A percentile compares a stretch with the other conserved stretches of the same genome.
phyloP scores from a whole-genome alignment of 495 filamentous ascomycete genomes.

The Rusavskia elegans region DNA sequence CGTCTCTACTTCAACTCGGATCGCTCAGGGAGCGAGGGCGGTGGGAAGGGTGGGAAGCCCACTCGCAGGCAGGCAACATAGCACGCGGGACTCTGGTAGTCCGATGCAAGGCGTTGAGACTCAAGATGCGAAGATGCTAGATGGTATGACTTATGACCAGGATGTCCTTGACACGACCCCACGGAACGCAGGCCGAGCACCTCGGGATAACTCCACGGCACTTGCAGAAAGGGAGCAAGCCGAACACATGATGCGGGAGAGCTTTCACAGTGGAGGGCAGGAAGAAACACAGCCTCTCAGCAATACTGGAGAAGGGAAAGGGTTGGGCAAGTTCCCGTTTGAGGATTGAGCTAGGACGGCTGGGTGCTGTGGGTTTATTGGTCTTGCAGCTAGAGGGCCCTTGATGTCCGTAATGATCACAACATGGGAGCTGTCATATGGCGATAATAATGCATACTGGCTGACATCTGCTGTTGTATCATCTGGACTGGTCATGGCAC shows the following conservation, averaged over 20 bases:
- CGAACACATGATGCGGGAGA: slow-evolving; percentile 13
- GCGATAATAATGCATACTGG: too few species aligned
- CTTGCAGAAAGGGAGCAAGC: slow-evolving; percentile 10
- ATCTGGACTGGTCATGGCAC: too few species aligned
- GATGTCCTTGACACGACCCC: slow-evolving; percentile 38
- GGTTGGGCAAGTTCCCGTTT: slow-evolving; percentile 5
- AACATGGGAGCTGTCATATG: too few species aligned
- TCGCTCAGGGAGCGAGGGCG: slow-evolving; percentile 14
- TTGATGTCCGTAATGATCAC: too few species aligned
- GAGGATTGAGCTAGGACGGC: not conserved
- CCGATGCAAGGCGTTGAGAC: slow-evolving; percentile 18
- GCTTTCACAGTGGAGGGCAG: not conserved
- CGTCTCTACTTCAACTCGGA: slow-evolving; percentile 26
- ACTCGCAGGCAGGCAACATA: slow-evolving; percentile 1
- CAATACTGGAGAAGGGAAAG: not conserved
- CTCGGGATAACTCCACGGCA: not conserved
- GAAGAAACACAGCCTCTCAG: not conserved
- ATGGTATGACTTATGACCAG: slow-evolving; percentile 40
- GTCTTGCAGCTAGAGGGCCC: not conserved
- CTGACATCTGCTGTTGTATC: too few species aligned
- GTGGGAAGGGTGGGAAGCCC: slow-evolving; percentile 1
- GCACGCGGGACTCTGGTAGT: slow-evolving; percentile 10
- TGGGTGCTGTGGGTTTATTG: not conserved
- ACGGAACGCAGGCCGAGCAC: slow-evolving; percentile 15
- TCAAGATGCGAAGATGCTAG: slow-evolving; percentile 31